Evolutionary conservation across 2,329 filamentous ascomycete genomes (phyloP), one percentile per base, ranked within the genome.

Genomic region (Fusarium sp.): DNA sequence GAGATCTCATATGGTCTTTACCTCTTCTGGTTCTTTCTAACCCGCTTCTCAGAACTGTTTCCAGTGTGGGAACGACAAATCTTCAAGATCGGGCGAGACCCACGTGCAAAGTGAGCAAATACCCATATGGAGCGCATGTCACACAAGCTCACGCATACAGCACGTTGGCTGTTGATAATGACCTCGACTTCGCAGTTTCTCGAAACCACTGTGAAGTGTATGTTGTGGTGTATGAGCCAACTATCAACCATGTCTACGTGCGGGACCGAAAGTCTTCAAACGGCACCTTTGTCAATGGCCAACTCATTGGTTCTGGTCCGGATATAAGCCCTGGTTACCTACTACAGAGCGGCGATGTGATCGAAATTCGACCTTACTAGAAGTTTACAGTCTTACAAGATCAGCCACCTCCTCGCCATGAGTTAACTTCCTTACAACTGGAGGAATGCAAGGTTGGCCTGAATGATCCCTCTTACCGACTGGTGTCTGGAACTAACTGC

Each of bases 141-240:
- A 18, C 22, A 22, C 18, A 62, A 24, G 47, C 73, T 72, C 20
- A 75, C 47, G n/a, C 14, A 11, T 20, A 7, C 24, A 86, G 84
- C 68, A 79, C 83, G 11, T 78, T 86, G 41, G 75, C 78, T 28
- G 83, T 90, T 44, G 75, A 79, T 15, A 76, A 78, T 50, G 82
- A 83, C 50, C 54, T 58, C n/a, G 73, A 82, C 6, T 79, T 83
- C 67, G 71, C 77, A 1, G 82, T 90, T 26, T 90, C 89, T 4
- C 85, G 87, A 58, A 83, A 84, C 32, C 88, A 90, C 61, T 87
- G 88, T 71, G 86, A 89, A 72, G 81, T 90, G 38, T 90, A 89
- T 76, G 86, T 85, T 4, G 80, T 90, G 45, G 77, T 85, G 15
- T 89, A 89, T 68, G 87, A 89, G 50, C 78, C 79, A 26, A 79